Evolutionary conservation across 192 early-diverging fungal species (phyloP), one percentile per base, ranked within the genome.

Genomic region (Backusella circina): DNA sequence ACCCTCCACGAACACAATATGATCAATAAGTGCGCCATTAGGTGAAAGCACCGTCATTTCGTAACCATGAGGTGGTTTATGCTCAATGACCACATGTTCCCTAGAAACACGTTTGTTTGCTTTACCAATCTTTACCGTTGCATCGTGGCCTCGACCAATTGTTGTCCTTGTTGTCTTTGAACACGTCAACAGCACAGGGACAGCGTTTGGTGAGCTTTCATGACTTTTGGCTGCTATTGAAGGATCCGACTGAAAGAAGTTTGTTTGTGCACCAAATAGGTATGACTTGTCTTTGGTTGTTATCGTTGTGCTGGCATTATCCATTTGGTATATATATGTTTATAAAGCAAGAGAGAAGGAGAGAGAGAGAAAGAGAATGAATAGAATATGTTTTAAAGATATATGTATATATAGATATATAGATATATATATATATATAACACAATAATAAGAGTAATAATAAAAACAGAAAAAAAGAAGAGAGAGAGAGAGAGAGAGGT

Each of bases 41-140:
- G 81, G 80, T 8, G 82, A 83, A 6, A 82, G 72, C 16, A 86
- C 79, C 3, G 70, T 82, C 26, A 86, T 73, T 54, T 82, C 79
- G 36, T 82, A 86, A 15, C 47, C 36, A 5, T 38, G 31, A 10
- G 71, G 73, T 15, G 33, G 21, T 39, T 73, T 78, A 73, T 80
- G 80, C 54, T 86, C 74, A 57, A 86, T 71, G 15, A 80, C 79
- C 0, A 83, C 78, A 79, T 86, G 85, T 15, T 77, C 73, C 57
- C 85, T 79, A 16, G 85, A 86, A 23, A 86, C 79, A 47, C 80
- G 80, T 44, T 82, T 82, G 70, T 86, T 86, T 26, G 77, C 32
- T 54, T 75, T 77, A 0, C 85, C 85, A 47, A 86, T 73, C 57
- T 84, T 80, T 38, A 86, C 47, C 31, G 77, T 80, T 26, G 83